Evolutionary conservation across 2,329 filamentous ascomycete species (phyloP), one percentile per base, ranked within the genome.

Genomic region (Drechslerella stenobrocha): DNA sequence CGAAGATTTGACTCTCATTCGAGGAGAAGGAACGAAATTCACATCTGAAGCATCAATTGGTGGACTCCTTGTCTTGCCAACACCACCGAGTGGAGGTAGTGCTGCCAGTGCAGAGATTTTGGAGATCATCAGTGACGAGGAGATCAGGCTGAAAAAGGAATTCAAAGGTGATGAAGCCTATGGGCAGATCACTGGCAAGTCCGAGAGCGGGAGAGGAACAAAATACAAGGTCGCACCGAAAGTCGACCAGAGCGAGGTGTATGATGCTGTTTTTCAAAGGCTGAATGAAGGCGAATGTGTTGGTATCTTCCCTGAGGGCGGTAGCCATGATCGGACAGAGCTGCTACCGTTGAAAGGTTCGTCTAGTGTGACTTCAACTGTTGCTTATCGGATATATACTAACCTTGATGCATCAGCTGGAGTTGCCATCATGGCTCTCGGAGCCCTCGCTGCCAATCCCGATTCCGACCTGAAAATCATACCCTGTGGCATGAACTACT

Each of bases 401-500:
- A 72, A 56, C 34, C 72, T 52, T 67, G 35, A 53, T 15, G 50
- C 13, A 58, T 8, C 71, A 84, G 92, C 93, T 73, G 92, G 92
- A 76, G 90, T 98, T 66, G 93, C 93, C 63, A 93, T 98, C 74
- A 98, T 98, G 92, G 93, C 92, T 9, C 82, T 98, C 32, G 92
- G 92, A 35, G 87, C 93, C 0, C 80, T 97, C 52, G 90, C 89
- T 3, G 86, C 90, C 59, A 85, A 91, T 69, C 91, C 91, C 1
- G 82, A 92, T 70, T 96, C 89, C 74, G 90, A 89, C 26, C 80
- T 98, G 69, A 95, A 91, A 77, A 96, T 98, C 73, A 89, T 98
- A 22, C 93, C 93, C 2, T 91, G 93, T 52, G 92, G 92, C 73
- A 96, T 98, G 92, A 98, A 98, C 77, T 98, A 98, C 78, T 98